Base-by-base conservation (phyloP, 2,329 filamentous ascomycete genomes). In the Trichoderma simmonsii region DNA sequence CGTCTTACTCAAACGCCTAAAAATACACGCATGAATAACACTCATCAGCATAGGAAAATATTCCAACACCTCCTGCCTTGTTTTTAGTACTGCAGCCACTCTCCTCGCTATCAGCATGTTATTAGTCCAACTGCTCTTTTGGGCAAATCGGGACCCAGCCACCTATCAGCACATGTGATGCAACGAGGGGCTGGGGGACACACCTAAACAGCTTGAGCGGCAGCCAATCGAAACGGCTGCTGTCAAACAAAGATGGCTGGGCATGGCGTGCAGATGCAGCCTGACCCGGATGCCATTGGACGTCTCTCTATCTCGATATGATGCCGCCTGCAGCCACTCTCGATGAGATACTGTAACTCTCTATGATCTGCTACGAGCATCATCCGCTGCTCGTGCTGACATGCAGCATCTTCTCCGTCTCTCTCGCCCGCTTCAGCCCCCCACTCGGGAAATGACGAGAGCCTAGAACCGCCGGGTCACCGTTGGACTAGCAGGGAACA, bases 91-190 rank as follows among this genome's bases (percentile, higher is more conserved):
- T 8, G 18, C 39, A 48, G 8, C 39, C 8, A 48, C 30, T 18
- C 1, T 11, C 14, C 12, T 48, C 7, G 7, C 39, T 18, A 43
- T 43, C 39, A 43, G 39, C 39, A 43, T 43, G 28, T 30, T 36
- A 4, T n/a, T 30, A 30, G 51, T 7, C 51, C 28, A 62, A 62
- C 67, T 70, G 67, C 67, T 54, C 30, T 39, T 36, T 62, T 70
- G 57, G 67, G 67, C 67, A 24, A 54, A 51, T 61, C 67, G 61
- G 32, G 36, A 15, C 67, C 67, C 67, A 62, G 57, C 67, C 67
- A 62, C 67, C 57, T 62, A 62, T 54, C 39, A 61, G 64, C 36
- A 62, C 56, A 69, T 69, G 66, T 69, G 66, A 69, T 61, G 36
- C 26, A 26, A 15, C 36, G 28, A 51, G 66, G 36, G 66, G 66